phyloP scores from a whole-genome alignment of 2,329 filamentous ascomycete species.

The Aureobasidium lini region DNA sequence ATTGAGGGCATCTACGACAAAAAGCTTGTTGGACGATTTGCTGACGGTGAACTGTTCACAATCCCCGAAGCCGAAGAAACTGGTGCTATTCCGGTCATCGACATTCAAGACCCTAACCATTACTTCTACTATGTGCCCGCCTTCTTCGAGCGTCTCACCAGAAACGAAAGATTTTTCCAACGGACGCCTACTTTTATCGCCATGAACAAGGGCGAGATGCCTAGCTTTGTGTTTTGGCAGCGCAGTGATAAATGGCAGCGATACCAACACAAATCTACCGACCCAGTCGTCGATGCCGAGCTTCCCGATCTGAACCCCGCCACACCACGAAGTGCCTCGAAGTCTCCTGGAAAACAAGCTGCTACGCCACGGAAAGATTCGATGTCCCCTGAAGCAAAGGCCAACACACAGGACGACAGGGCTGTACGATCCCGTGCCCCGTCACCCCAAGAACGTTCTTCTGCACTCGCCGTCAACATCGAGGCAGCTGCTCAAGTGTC shows the following conservation, averaged over 20 bases:
- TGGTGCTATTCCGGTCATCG: neutral
- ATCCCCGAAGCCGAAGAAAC: neutral
- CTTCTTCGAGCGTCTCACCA: neutral
- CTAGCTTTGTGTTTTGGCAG: neutral
- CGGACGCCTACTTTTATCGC: neutral
- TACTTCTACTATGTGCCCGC: neutral
- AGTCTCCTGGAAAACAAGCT: too few species aligned
- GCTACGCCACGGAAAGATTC: too few species aligned
- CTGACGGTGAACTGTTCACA: neutral
- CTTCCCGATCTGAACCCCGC: too few species aligned
- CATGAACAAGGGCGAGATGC: neutral
- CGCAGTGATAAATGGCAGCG: neutral
- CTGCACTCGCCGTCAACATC: neutral
- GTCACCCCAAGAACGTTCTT: neutral
- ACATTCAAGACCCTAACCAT: neutral
- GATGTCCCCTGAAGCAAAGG: neutral
- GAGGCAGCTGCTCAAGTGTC: neutral
- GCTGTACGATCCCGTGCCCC: neutral
- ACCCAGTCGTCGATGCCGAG: too few species aligned
- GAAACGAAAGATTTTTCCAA: neutral
- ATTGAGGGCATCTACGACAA: neutral
- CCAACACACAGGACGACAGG: neutral
- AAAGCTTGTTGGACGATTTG: neutral
- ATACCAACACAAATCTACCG: neutral
- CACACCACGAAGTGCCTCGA: too few species aligned